These are phyloP conservation scores for Phialemoniopsis sp. DNA, from an alignment of 2,329 filamentous ascomycete genomes.

Conservation along the genomic window DNA sequence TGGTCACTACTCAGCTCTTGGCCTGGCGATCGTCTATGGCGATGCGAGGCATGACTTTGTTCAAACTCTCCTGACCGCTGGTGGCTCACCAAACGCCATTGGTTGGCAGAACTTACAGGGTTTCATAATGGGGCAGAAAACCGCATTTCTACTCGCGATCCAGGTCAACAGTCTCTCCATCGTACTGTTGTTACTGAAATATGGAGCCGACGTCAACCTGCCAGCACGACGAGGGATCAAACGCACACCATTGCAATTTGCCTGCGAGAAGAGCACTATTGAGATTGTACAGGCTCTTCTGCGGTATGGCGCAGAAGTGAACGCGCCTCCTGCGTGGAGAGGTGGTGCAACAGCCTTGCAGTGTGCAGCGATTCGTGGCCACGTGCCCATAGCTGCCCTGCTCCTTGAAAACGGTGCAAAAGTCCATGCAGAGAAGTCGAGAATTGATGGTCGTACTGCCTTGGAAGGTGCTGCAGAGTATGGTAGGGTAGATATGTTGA, in stretches of 20 bases:
- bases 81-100: too few relatives aligned
- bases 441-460: conserved; percentile 1
- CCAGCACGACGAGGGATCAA: conserved; percentile 2
- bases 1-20: too few relatives aligned
- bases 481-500: conserved; percentile 1
- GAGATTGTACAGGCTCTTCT: conserved; percentile 1
- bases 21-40: too few relatives aligned
- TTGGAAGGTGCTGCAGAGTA: conserved; percentile 4
- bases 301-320: neutral
- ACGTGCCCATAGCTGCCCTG: neutral
- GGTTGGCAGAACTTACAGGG: too few relatives aligned
- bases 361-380: conserved; percentile 2
- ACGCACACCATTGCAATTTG: conserved; percentile 2
- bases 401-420: conserved; percentile 1
- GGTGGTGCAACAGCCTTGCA: conserved; percentile 4
- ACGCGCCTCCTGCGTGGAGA: conserved; percentile 1
- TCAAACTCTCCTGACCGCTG: too few relatives aligned
- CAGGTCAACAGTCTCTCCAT: too few relatives aligned
- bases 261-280: conserved; percentile 1
- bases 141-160: too few relatives aligned
- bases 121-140: too few relatives aligned
- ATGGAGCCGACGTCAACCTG: conserved; percentile 1
- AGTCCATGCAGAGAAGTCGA: conserved; percentile 1
- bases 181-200: neutral
- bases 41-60: too few relatives aligned